These are phyloP conservation scores for Trametes cubensis DNA, from an alignment of 768 basidiomycete genomes.

Conservation along the genomic window DNA sequence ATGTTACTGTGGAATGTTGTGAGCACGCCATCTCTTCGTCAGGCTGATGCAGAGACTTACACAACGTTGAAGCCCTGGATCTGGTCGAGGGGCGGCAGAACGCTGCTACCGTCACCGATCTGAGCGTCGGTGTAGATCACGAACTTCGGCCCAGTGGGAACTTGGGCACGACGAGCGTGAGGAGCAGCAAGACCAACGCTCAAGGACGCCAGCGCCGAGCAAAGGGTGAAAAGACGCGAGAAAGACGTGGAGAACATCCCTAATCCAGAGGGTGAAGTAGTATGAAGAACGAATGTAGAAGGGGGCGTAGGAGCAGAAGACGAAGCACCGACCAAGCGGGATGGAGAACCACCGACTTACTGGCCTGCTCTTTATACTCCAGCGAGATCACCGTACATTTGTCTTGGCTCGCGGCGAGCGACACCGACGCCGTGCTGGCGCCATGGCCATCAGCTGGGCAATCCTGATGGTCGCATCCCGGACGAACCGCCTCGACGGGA, in stretches of 20 bases:
- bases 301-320: background rate
- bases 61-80: conserved; percentile 20
- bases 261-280: conserved; percentile 9
- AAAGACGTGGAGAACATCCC: conserved; percentile 17
- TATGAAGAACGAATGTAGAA: conserved; percentile 5
- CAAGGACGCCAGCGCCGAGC: conserved; percentile 12
- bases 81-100: conserved; percentile 9
- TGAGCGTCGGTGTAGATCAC: conserved; percentile 16
- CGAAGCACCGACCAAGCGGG: conserved; percentile 11
- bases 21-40: too few relatives aligned
- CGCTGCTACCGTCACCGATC: background rate
- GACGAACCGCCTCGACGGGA: too few relatives aligned
- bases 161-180: background rate
- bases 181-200: conserved; percentile 2
- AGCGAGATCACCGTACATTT: too few relatives aligned
- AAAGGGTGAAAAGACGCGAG: conserved; percentile 15
- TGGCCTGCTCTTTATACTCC: background rate
- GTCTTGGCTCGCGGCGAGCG: too few relatives aligned
- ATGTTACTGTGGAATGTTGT: conserved; percentile 35
- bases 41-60: background rate
- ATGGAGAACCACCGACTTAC: background rate
- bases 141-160: conserved; percentile 15
- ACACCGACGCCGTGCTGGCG: too few relatives aligned
- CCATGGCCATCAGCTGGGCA: too few relatives aligned
- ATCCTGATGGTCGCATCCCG: too few relatives aligned